Conservation (phyloP, 2,329 filamentous ascomycete species). For the Colletotrichum sp. region DNA sequence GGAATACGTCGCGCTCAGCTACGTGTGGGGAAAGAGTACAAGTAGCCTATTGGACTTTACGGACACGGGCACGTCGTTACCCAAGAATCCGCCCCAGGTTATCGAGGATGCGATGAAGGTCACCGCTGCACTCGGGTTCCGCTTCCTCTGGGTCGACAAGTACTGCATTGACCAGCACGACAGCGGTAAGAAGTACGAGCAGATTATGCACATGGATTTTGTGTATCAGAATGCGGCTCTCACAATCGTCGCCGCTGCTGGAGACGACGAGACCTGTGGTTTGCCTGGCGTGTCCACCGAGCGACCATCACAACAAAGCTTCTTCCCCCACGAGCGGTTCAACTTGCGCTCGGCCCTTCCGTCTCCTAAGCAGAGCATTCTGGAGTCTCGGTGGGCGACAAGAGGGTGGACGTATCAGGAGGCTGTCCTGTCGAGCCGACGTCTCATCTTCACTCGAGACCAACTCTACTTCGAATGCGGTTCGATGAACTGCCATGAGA, state of each 20-base stretch:
- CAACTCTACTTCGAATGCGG: constrained; percentile 30
- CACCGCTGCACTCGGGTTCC: constrained; percentile 21
- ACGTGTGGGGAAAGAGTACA: neutral
- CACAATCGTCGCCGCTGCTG: constrained; percentile 26
- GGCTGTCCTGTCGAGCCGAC: constrained; percentile 16
- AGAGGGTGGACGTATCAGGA: constrained; percentile 20
- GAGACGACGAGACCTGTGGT: neutral
- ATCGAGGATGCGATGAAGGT: constrained; percentile 22
- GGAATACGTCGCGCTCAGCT: constrained; percentile 1
- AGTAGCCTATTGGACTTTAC: neutral
- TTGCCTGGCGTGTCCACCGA: constrained; percentile 2
- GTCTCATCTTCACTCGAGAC: constrained; percentile 27
- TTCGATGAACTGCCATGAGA: neutral
- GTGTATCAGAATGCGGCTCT: constrained; percentile 25
- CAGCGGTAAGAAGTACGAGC: constrained; percentile 17
- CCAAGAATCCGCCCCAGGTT: neutral
- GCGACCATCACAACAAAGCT: neutral
- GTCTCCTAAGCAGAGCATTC: neutral
- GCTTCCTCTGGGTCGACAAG: constrained; percentile 31
- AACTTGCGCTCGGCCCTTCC: neutral
- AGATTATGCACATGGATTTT: constrained; percentile 29
- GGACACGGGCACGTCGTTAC: neutral
- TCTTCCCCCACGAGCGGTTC: neutral
- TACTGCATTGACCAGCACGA: constrained; percentile 31
- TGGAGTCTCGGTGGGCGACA: neutral